Percentiles rank a stretch among this genome's conserved stretches.
Evolutionary conservation across 257 asterid species (phyloP).

Genomic region (Gentiana dahurica): DNA sequence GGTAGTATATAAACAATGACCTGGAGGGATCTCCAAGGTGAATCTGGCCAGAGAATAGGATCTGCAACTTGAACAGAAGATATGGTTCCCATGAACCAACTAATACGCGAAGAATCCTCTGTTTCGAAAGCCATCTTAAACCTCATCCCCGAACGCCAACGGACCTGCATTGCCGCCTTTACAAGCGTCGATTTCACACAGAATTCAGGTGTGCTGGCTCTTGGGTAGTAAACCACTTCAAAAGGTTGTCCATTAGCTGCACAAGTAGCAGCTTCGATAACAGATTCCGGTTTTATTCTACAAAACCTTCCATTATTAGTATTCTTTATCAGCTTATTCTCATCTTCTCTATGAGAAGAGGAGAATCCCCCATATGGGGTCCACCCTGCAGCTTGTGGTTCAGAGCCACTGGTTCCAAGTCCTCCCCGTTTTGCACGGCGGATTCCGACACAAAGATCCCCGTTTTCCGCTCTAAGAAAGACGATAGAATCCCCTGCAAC

Average conservation of each 20-base stretch:
- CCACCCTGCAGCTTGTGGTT: slow-evolving; percentile 37
- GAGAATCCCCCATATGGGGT: slow-evolving; percentile 58
- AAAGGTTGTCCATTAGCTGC: slow-evolving; percentile 65
- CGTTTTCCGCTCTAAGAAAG: slow-evolving; percentile 67
- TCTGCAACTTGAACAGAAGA: slow-evolving; percentile 70
- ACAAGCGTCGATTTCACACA: slow-evolving; percentile 72
- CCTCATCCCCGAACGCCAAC: slow-evolving; percentile 92
- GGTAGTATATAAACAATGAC: slow-evolving; percentile 18
- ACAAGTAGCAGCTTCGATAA: slow-evolving; percentile 61
- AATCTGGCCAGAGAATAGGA: slow-evolving; percentile 88
- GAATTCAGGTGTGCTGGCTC: slow-evolving; percentile 88
- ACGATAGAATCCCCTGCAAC: slow-evolving; percentile 94
- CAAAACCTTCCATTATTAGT: slow-evolving; percentile 25
- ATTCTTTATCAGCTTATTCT: slow-evolving; percentile 25
- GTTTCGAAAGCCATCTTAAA: slow-evolving; percentile 95
- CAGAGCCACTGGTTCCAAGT: slow-evolving; percentile 50
- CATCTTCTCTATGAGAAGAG: slow-evolving; percentile 54
- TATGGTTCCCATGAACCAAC: slow-evolving; percentile 97
- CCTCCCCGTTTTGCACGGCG: slow-evolving; percentile 73
- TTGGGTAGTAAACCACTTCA: slow-evolving; percentile 84
- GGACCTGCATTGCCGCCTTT: slow-evolving; percentile 49
- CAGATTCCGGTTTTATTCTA: slow-evolving; percentile 57
- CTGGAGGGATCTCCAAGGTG: slow-evolving; percentile 98
- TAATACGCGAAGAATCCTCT: slow-evolving; percentile 87
- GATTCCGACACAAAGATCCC: slow-evolving; percentile 85